phyloP scores from a whole-genome alignment of 2,329 filamentous ascomycete genomes.

The Metarhizium robertsii region DNA sequence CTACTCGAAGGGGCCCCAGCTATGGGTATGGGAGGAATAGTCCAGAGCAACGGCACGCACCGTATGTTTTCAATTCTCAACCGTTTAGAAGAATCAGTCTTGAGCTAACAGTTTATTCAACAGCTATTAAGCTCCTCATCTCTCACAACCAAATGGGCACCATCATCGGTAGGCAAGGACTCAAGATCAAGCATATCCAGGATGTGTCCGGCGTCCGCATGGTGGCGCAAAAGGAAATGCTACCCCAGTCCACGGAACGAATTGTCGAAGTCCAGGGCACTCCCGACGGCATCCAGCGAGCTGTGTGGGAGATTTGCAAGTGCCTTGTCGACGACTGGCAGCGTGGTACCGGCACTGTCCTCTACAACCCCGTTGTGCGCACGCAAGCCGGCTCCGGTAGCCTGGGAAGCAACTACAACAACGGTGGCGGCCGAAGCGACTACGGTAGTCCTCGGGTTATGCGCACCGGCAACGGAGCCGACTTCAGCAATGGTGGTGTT shows the following conservation, averaged over 20 bases:
- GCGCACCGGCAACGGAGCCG: constrained; percentile 94
- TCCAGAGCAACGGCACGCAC: constrained; percentile 83
- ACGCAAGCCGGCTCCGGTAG: constrained; percentile 55
- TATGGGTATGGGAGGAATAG: constrained; percentile 90
- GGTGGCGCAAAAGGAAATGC: constrained; percentile 99
- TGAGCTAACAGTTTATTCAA: neutral
- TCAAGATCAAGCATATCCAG: constrained; percentile 99
- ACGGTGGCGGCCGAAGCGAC: constrained; percentile 32
- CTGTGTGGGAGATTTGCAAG: constrained; percentile 98
- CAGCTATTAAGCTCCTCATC: constrained; percentile 94
- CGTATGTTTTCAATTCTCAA: constrained; percentile 44
- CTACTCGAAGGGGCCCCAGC: constrained; percentile 88
- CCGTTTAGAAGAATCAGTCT: too few relatives aligned
- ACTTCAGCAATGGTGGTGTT: constrained; percentile 75
- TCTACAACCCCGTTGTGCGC: constrained; percentile 93
- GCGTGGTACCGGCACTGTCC: constrained; percentile 88
- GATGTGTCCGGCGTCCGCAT: constrained; percentile 94
- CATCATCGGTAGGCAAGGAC: constrained; percentile 90
- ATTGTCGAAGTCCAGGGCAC: constrained; percentile 96
- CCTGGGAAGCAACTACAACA: constrained; percentile 27
- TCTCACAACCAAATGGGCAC: constrained; percentile 99
- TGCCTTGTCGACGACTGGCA: constrained; percentile 97
- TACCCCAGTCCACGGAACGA: constrained; percentile 95
- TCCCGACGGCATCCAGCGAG: constrained; percentile 89
- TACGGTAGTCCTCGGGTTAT: constrained; percentile 64